Evolutionary conservation across 2,329 filamentous ascomycete genomes (phyloP).

Genomic region (Colletotrichum phormii): DNA sequence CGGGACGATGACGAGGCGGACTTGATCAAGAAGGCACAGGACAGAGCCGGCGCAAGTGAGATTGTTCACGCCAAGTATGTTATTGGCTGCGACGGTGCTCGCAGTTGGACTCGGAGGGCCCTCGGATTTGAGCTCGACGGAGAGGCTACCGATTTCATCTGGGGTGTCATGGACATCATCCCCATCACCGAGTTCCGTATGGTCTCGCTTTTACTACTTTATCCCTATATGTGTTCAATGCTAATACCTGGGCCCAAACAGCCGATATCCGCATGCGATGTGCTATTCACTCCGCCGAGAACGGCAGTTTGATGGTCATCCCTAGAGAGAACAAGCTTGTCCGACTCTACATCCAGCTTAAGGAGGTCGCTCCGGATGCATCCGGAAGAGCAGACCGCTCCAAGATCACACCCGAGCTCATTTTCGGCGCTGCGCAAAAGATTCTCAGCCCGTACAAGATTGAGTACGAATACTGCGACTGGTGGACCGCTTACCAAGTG

Average conservation of each 20-base stretch:
- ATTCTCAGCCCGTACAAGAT: slow-evolving; percentile 77
- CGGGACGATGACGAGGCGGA: slow-evolving; percentile 67
- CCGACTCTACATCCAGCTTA: slow-evolving; percentile 74
- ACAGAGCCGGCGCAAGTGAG: slow-evolving; percentile 51
- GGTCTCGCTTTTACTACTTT: background rate
- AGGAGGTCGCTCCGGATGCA: slow-evolving; percentile 55
- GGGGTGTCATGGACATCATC: slow-evolving; percentile 55
- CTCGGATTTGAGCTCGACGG: slow-evolving; percentile 68
- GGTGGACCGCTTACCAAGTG: slow-evolving; percentile 76
- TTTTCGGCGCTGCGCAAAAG: slow-evolving; percentile 70
- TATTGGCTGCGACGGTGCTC: slow-evolving; percentile 76
- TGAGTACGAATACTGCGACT: slow-evolving; percentile 71
- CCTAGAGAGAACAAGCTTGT: slow-evolving; percentile 73
- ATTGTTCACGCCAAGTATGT: slow-evolving; percentile 70
- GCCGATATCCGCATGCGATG: slow-evolving; percentile 67
- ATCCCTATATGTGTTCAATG: background rate
- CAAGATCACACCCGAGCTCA: slow-evolving; percentile 71
- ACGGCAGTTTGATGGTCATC: slow-evolving; percentile 73
- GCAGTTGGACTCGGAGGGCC: slow-evolving; percentile 71
- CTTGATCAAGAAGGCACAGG: slow-evolving; percentile 37
- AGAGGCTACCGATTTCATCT: slow-evolving; percentile 63
- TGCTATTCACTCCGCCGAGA: slow-evolving; percentile 65
- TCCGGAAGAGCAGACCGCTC: slow-evolving; percentile 63
- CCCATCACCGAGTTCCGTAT: slow-evolving; percentile 59
- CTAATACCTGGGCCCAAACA: background rate